Evolutionary conservation across 495 filamentous ascomycete genomes (phyloP), one percentile per base, ranked within the genome.

Genomic region (Hyaloscypha bicolor): DNA sequence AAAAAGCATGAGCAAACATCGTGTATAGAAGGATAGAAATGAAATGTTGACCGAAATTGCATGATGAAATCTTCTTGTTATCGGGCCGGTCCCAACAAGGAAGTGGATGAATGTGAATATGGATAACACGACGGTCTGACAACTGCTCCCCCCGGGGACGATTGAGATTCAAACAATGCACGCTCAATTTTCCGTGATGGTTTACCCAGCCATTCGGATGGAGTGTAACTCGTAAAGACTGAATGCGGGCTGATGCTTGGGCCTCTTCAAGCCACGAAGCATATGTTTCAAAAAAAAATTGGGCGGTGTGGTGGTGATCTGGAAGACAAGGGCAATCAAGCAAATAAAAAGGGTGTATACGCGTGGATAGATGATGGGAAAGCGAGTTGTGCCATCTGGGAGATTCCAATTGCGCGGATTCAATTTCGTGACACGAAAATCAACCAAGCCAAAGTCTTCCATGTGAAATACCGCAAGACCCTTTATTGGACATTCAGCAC

Each of bases 1-100:
- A 64, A 25, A n/a, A 62, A 4, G 53, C 39, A 55, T 55, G 31
- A 55, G 37, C 22, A 42, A 58, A 56, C 12, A 35, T 32, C 30
- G 30, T 5, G 16, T 11, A 9, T 31, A 33, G 35, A 37, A 59
- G 53, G 5, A 56, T 59, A 33, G 9, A 35, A 57, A 57, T 57
- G 55, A 59, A 35, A 19, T 56, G 12, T 11, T 56, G 30, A 30
- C 16, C 42, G 16, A 48, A 12, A 19, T 48, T 48, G 42, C 6
- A 48, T 48, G 42, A 48, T 16, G 11, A 48, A 14, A 48, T 48
- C 16, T 45, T 45, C 8, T 48, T 14, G 9, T 48, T 14, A 19
- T 48, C 35, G 8, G 35, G 35, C 35, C 1, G 35, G 35, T 16
- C 42, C 42, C 42, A 6, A 19, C 42, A 48, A 16, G 42, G 42